Evolutionary conservation across 129 eudicot genomes (phyloP).

Genomic region (Scalesia atractyloides): DNA sequence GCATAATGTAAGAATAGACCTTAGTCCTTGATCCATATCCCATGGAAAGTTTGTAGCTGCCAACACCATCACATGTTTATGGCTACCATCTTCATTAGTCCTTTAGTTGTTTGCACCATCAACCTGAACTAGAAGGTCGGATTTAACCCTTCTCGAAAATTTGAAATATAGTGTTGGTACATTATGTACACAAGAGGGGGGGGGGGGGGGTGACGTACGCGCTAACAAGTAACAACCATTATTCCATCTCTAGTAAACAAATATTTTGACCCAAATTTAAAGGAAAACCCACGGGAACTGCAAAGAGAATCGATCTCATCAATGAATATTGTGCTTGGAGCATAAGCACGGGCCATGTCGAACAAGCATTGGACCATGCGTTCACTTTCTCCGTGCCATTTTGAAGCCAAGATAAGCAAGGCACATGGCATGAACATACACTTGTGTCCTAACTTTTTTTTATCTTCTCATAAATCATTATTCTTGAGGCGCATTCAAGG

Average conservation of each 20-base stretch:
- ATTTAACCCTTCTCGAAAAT: conserved; percentile 82
- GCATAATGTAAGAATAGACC: conserved; percentile 37
- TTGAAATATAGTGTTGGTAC: background rate
- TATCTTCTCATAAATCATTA: too few relatives aligned
- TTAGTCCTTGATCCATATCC: conserved; percentile 98
- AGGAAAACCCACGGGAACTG: conserved; percentile 79
- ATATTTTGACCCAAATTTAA: background rate
- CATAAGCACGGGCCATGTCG: conserved; percentile 94
- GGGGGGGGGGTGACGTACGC: too few relatives aligned
- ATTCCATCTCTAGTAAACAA: background rate
- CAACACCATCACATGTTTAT: conserved; percentile 91
- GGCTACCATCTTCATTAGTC: conserved; percentile 95
- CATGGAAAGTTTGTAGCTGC: conserved; percentile 99
- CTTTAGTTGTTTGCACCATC: conserved; percentile 75
- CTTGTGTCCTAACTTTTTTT: too few relatives aligned
- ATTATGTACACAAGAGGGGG: background rate
- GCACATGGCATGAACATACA: too few relatives aligned
- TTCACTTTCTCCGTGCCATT: conserved; percentile 99
- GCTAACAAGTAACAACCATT: background rate
- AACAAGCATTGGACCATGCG: conserved; percentile 97
- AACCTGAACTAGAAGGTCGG: conserved; percentile 91
- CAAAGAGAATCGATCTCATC: conserved; percentile 99
- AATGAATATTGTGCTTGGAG: conserved; percentile 95
- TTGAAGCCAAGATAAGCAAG: too few relatives aligned
- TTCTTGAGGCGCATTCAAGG: too few relatives aligned